A percentile compares a stretch with the other conserved stretches of the same genome.
phyloP scores from a whole-genome alignment of 371 early-diverging fungal genomes.

The Phascolomyces articulosus region DNA sequence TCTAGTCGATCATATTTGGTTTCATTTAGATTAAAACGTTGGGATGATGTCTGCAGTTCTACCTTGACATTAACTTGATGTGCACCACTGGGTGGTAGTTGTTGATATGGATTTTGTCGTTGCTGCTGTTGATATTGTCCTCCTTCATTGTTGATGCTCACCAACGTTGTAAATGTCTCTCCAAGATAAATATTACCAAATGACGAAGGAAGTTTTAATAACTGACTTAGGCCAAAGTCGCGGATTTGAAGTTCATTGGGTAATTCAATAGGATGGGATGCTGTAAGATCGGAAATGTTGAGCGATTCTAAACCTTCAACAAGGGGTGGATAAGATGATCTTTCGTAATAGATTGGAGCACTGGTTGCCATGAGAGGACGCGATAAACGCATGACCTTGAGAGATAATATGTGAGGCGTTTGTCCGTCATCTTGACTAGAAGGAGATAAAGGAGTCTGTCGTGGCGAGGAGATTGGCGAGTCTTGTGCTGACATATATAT shows the following conservation, averaged over 20 bases:
- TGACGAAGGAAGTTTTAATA: conserved; percentile 63
- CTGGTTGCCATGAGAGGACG: conserved; percentile 73
- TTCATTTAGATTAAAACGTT: conserved; percentile 77
- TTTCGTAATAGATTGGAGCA: conserved; percentile 53
- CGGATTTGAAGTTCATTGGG: conserved; percentile 42
- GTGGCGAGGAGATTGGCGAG: conserved; percentile 19
- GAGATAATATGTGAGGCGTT: conserved; percentile 71
- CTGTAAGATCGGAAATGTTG: conserved; percentile 38
- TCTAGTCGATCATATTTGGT: conserved; percentile 44
- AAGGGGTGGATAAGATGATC: conserved; percentile 23
- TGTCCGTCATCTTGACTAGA: conserved; percentile 41
- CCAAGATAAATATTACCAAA: conserved; percentile 96
- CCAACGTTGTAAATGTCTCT: conserved; percentile 88
- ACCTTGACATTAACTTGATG: conserved; percentile 78
- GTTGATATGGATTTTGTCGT: conserved; percentile 14
- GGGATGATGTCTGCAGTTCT: conserved; percentile 87
- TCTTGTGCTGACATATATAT: conserved; percentile 17
- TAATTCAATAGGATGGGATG: conserved; percentile 34
- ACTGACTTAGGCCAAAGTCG: conserved; percentile 68
- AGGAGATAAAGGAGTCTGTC: conserved; percentile 14
- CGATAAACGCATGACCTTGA: conserved; percentile 93
- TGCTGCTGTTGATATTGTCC: not conserved
- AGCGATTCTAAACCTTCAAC: conserved; percentile 48
- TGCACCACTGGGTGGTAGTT: conserved; percentile 31
- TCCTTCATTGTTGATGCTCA: conserved; percentile 84